phyloP scores from a whole-genome alignment of 2,329 filamentous ascomycete species.

The Aspergillus alliaceus region DNA sequence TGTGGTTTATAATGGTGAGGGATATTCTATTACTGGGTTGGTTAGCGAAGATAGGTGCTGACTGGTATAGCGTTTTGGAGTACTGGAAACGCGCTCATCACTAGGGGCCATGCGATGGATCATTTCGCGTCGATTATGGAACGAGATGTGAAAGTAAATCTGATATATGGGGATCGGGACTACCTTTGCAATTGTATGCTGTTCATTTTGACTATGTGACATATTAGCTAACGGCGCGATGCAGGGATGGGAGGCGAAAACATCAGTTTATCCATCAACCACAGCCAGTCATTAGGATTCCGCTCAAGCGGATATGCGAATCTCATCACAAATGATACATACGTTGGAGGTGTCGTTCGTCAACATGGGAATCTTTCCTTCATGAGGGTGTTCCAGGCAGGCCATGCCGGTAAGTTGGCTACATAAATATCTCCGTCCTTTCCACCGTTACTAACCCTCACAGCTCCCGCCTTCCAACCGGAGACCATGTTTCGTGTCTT shows the following conservation, averaged over 20 bases:
- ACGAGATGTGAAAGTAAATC: not conserved
- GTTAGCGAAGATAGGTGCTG: not conserved
- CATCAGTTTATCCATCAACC: slow-evolving; percentile 5
- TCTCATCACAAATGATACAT: not conserved
- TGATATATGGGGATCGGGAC: slow-evolving; percentile 5
- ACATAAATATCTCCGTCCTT: no score
- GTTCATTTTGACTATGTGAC: no score
- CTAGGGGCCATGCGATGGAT: not conserved
- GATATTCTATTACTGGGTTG: rapidly evolving
- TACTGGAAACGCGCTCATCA: slow-evolving; percentile 5
- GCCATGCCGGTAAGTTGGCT: not conserved
- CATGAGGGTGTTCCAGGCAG: not conserved
- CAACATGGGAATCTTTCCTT: slow-evolving; percentile 7
- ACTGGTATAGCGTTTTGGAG: not conserved
- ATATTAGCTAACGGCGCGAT: no score
- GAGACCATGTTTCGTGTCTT: not conserved
- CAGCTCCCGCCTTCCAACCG: not conserved
- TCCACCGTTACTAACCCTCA: no score
- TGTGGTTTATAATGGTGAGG: not conserved
- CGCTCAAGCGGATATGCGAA: not conserved
- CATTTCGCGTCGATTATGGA: slow-evolving; percentile 4
- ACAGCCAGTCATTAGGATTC: not conserved
- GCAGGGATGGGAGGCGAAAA: slow-evolving; percentile 4
- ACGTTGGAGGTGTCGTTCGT: not conserved
- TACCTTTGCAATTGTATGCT: slow-evolving; percentile 6